Conservation (phyloP, 495 filamentous ascomycete genomes). For the Evansstolkia leycettana region DNA sequence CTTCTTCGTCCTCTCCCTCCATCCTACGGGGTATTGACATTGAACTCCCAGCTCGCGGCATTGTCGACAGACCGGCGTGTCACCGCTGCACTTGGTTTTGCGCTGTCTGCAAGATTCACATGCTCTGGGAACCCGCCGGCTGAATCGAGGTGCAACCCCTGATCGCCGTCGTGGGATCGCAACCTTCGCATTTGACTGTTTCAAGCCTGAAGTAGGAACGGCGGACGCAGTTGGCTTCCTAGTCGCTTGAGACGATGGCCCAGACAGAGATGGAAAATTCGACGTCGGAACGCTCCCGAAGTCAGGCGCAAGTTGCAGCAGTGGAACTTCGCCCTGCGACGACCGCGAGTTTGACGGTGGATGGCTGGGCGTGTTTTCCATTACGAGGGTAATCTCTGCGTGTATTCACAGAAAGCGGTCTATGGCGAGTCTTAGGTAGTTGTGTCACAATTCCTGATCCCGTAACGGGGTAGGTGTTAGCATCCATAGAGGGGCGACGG, state of each 20-base stretch:
- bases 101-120: slow-evolving; percentile 64
- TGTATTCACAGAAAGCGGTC: too few relatives aligned
- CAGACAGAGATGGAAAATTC: slow-evolving; percentile 1
- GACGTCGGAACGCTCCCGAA: slow-evolving; percentile 3
- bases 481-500: too few relatives aligned
- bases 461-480: too few relatives aligned
- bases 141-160: slow-evolving; percentile 21
- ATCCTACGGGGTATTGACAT: slow-evolving; percentile 45
- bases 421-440: too few relatives aligned
- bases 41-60: slow-evolving; percentile 37
- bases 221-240: too few relatives aligned
- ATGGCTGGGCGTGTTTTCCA: slow-evolving; percentile 7
- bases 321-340: slow-evolving; percentile 4
- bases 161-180: slow-evolving; percentile 33
- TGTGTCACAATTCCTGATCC: too few relatives aligned
- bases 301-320: slow-evolving; percentile 4
- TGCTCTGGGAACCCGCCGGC: slow-evolving; percentile 38
- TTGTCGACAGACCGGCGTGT: slow-evolving; percentile 44
- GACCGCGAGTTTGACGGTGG: slow-evolving; percentile 3
- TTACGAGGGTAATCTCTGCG: background rate
- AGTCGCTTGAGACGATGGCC: too few relatives aligned
- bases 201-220: background rate
- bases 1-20: slow-evolving; percentile 46
- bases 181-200: slow-evolving; percentile 23
- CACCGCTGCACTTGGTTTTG: slow-evolving; percentile 52